Conservation (phyloP, 2,329 filamentous ascomycete species). For the Stachybotrys elegans region DNA sequence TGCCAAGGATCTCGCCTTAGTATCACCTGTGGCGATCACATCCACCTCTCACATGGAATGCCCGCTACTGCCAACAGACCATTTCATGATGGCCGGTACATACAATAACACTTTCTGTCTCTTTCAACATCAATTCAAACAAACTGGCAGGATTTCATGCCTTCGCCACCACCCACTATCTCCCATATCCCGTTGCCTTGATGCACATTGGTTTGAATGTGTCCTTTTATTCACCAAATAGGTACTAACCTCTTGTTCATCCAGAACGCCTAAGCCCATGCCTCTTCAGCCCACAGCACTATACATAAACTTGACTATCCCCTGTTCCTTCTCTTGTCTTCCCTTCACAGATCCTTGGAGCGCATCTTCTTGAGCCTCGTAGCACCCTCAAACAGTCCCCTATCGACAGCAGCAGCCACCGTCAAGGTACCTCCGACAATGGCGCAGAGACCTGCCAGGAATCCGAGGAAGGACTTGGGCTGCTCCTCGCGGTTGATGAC, state of each 20-base stretch:
- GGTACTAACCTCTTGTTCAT: neutral
- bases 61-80: too few relatives aligned
- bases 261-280: constrained; percentile 12
- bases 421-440: constrained; percentile 93
- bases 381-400: constrained; percentile 84
- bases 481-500: constrained; percentile 94
- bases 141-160: too few relatives aligned
- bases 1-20: too few relatives aligned
- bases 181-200: too few relatives aligned
- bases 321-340: neutral
- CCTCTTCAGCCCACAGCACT: constrained; percentile 3
- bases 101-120: too few relatives aligned
- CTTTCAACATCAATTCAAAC: too few relatives aligned
- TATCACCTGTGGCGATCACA: too few relatives aligned
- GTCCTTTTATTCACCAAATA: too few relatives aligned
- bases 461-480: constrained; percentile 83
- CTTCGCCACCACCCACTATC: too few relatives aligned
- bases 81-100: too few relatives aligned
- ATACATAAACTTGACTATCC: neutral
- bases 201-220: too few relatives aligned
- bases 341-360: constrained; percentile 50
- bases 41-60: too few relatives aligned
- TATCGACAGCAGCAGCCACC: constrained; percentile 88
- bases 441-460: constrained; percentile 90
- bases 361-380: constrained; percentile 83